Conservation (phyloP, 805 yeast genomes). For the Yarrowia yakushimensis region DNA sequence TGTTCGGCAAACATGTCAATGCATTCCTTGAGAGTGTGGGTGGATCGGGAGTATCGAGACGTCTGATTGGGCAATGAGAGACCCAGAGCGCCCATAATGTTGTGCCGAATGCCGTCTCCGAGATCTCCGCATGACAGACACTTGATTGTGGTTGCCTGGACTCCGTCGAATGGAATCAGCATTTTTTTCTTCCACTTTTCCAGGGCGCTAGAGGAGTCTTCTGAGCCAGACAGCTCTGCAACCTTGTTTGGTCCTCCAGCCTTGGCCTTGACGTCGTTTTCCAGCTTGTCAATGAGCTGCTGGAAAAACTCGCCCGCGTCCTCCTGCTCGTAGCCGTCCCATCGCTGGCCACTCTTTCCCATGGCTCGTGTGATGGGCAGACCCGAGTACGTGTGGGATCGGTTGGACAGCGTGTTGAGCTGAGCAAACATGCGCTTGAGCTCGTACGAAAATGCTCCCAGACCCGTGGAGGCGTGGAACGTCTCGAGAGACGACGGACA, state of each 20-base stretch:
- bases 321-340: constrained; percentile 85
- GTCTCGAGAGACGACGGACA: neutral
- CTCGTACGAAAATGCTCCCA: constrained; percentile 18
- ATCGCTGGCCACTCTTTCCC: constrained; percentile 51
- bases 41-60: neutral
- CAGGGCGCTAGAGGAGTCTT: neutral
- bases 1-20: constrained; percentile 45
- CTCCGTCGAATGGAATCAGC: constrained; percentile 89
- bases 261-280: constrained; percentile 32
- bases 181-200: constrained; percentile 39
- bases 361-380: constrained; percentile 21
- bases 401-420: constrained; percentile 2
- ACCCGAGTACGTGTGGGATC: constrained; percentile 21
- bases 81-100: constrained; percentile 21
- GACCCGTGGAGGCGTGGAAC: neutral
- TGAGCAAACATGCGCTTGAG: constrained; percentile 24
- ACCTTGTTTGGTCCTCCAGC: neutral
- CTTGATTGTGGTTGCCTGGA: constrained; percentile 83
- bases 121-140: constrained; percentile 89
- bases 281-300: constrained; percentile 38
- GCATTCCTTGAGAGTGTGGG: constrained; percentile 31
- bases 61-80: constrained; percentile 19
- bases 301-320: constrained; percentile 97
- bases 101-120: constrained; percentile 60
- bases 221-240: neutral